phyloP scores from a whole-genome alignment of 1,284 basidiomycete species.

The Malassezia obtusa region DNA sequence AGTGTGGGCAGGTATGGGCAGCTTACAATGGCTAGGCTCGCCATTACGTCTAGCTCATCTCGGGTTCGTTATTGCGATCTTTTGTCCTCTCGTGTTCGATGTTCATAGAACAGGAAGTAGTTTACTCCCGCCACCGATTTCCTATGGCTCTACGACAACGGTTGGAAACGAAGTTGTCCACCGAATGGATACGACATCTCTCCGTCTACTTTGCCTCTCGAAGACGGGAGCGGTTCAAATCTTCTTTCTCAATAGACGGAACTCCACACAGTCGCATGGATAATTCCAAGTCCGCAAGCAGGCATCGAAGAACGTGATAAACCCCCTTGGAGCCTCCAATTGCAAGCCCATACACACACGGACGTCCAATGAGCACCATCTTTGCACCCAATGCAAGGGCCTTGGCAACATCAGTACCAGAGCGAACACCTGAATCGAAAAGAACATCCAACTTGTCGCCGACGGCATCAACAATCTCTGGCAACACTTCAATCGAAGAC shows the following conservation, averaged over 20 bases:
- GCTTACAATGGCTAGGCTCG: no score
- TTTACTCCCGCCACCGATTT: no score
- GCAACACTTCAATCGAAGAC: slow-evolving; percentile 25
- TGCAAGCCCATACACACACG: slow-evolving; percentile 36
- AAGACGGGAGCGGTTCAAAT: not conserved
- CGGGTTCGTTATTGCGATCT: no score
- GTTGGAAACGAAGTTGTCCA: no score
- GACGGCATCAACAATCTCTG: slow-evolving; percentile 22
- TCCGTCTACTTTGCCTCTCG: no score
- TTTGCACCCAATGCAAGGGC: slow-evolving; percentile 38
- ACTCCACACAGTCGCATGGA: not conserved
- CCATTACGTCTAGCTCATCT: no score
- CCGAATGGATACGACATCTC: no score
- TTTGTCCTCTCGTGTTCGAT: no score
- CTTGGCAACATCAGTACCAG: slow-evolving; percentile 38
- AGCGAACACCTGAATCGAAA: slow-evolving; percentile 36
- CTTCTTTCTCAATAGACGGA: no score
- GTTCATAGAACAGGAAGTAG: no score
- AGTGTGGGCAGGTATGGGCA: no score
- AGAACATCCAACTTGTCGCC: slow-evolving; percentile 25
- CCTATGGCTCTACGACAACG: no score
- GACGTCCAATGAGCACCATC: slow-evolving; percentile 37
- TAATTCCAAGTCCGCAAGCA: slow-evolving; percentile 37
- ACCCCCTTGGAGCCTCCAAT: slow-evolving; percentile 34
- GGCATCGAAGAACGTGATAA: slow-evolving; percentile 23